These are phyloP conservation scores for Flagelloscypha sp. DNA, from an alignment of 768 basidiomycete genomes.

Conservation along the genomic window DNA sequence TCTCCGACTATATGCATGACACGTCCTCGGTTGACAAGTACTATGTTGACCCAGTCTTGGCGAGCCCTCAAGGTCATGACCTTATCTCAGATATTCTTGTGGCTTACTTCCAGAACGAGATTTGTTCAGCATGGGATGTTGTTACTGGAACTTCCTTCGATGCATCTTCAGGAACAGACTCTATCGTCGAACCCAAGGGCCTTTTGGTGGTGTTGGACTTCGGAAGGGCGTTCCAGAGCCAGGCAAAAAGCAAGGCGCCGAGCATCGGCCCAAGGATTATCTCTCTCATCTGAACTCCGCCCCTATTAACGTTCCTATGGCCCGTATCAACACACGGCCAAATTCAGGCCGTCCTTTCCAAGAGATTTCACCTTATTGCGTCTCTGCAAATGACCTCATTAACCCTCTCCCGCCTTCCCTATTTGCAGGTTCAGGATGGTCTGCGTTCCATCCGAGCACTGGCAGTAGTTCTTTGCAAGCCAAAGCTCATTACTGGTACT, in stretches of 20 bases:
- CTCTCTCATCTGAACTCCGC: conserved; percentile 24
- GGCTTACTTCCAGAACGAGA: conserved; percentile 84
- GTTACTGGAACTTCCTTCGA: conserved; percentile 58
- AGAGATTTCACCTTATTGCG: conserved; percentile 88
- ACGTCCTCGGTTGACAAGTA: conserved; percentile 60
- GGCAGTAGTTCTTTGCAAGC: conserved; percentile 39
- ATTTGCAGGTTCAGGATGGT: conserved; percentile 93
- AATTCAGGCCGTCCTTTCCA: conserved; percentile 48
- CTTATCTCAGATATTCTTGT: conserved; percentile 86
- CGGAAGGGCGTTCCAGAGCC: conserved; percentile 68
- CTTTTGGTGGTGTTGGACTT: conserved; percentile 81
- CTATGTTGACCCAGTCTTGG: conserved; percentile 78
- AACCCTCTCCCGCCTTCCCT: conserved; percentile 92
- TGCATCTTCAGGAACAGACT: conserved; percentile 26
- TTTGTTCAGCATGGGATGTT: conserved; percentile 79
- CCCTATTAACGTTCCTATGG: conserved; percentile 55
- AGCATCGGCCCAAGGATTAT: conserved; percentile 18
- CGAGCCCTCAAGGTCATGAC: conserved; percentile 73
- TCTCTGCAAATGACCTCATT: conserved; percentile 94
- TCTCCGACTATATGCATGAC: conserved; percentile 71
- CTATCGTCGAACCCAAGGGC: conserved; percentile 46
- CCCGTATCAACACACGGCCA: conserved; percentile 65
- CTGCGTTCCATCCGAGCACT: conserved; percentile 53
- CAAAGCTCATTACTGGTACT: conserved; percentile 85
- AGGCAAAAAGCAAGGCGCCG: conserved; percentile 22